Evolutionary conservation across 1,284 basidiomycete species (phyloP).

Genomic region (Vanrija humicola): DNA sequence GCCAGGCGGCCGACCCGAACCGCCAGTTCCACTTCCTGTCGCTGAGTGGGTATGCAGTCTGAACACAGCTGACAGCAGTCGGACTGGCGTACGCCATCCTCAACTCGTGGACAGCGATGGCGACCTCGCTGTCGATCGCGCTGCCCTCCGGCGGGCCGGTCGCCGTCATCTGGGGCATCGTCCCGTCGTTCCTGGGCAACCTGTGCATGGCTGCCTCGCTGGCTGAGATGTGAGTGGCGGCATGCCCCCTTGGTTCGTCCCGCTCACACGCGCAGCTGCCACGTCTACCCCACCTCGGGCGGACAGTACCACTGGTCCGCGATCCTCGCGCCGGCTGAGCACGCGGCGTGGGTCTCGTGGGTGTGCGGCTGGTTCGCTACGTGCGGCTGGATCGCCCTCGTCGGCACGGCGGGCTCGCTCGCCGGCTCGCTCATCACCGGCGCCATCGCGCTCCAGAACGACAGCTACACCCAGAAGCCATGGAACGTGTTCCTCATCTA

Average conservation of each 20-base stretch:
- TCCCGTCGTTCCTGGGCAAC: slow-evolving; percentile 40
- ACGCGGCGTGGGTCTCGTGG: slow-evolving; percentile 30
- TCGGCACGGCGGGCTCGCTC: slow-evolving; percentile 35
- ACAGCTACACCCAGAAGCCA: slow-evolving; percentile 20
- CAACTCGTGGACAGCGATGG: slow-evolving; percentile 31
- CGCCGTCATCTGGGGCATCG: slow-evolving; percentile 47
- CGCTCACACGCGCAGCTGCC: slow-evolving; percentile 16
- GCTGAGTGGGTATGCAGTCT: slow-evolving; percentile 14
- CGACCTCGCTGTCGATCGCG: slow-evolving; percentile 23
- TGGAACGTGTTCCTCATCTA: slow-evolving; percentile 40
- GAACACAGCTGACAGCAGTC: slow-evolving; percentile 11
- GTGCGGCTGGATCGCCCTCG: slow-evolving; percentile 47
- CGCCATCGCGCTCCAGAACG: slow-evolving; percentile 36
- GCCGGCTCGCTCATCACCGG: slow-evolving; percentile 43
- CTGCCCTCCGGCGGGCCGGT: slow-evolving; percentile 44
- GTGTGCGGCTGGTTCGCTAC: slow-evolving; percentile 34
- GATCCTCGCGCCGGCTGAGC: slow-evolving; percentile 33
- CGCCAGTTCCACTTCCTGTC: slow-evolving; percentile 23
- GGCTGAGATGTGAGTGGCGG: slow-evolving; percentile 35
- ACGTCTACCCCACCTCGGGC: slow-evolving; percentile 26
- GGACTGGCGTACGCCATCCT: slow-evolving; percentile 33
- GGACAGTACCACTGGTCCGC: slow-evolving; percentile 50
- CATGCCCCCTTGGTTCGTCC: neutral
- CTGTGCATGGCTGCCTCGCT: slow-evolving; percentile 41
- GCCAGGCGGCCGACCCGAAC: neutral